phyloP scores from a whole-genome alignment of 2,329 filamentous ascomycete species.

The Diaporthe citri region DNA sequence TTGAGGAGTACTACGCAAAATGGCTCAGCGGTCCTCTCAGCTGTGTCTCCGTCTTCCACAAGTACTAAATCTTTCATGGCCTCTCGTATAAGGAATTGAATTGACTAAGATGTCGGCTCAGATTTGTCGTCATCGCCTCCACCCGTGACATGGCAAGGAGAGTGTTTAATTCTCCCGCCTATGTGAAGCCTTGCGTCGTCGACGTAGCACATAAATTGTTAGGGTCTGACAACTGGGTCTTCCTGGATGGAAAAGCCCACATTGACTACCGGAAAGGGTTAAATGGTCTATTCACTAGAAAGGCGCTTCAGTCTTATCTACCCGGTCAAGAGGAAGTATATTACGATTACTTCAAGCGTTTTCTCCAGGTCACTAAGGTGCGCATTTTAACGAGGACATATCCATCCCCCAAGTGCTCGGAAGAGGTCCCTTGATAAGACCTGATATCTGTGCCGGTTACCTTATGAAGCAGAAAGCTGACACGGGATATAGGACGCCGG shows the following conservation, averaged over 20 bases:
- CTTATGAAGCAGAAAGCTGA: conserved; percentile 70
- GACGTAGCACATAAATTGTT: conserved; percentile 94
- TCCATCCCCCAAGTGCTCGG: neutral
- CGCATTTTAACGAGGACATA: conserved; percentile 54
- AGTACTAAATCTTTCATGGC: neutral
- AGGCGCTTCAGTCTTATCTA: conserved; percentile 74
- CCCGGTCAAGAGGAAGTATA: conserved; percentile 94
- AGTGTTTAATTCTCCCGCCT: conserved; percentile 92
- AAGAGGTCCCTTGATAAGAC: neutral
- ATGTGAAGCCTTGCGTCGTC: conserved; percentile 95
- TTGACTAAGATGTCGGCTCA: neutral
- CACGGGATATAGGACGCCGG: conserved; percentile 47
- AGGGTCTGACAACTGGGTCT: conserved; percentile 94
- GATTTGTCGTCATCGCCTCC: neutral
- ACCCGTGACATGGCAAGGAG: conserved; percentile 86
- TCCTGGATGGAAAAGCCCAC: conserved; percentile 93
- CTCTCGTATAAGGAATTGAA: neutral
- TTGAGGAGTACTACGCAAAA: neutral
- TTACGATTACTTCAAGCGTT: conserved; percentile 84
- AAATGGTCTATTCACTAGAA: conserved; percentile 93
- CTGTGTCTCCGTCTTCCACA: neutral
- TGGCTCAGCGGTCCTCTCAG: neutral
- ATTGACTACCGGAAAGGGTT: conserved; percentile 98
- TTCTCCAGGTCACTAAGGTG: conserved; percentile 80
- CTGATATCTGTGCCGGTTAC: neutral